These are phyloP conservation scores for Thermomucor indicae-seudaticae DNA, from an alignment of 371 early-diverging fungal species.

Conservation along the genomic window DNA sequence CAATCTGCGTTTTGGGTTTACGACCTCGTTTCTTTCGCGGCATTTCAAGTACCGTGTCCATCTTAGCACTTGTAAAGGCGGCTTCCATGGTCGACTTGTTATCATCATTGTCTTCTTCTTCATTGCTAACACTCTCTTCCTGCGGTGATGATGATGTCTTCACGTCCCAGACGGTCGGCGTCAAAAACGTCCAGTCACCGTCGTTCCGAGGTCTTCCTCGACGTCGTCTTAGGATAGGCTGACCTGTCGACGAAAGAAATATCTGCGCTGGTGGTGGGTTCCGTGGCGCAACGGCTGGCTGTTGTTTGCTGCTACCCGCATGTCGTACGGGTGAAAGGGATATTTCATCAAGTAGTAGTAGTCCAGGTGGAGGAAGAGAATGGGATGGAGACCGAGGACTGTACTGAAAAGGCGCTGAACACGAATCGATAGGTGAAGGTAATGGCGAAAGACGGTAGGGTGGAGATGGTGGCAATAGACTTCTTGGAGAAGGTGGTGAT, in stretches of 20 bases:
- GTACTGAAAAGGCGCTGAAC: slow-evolving; percentile 2
- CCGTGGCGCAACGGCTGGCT: not conserved
- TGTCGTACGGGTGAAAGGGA: no score
- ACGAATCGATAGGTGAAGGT: slow-evolving; percentile 4
- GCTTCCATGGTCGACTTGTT: no score
- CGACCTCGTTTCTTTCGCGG: slow-evolving; percentile 45
- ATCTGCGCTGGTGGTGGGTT: slow-evolving; percentile 25
- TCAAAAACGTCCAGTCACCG: slow-evolving; percentile 34
- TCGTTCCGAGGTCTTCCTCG: slow-evolving; percentile 39
- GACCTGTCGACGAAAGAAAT: slow-evolving; percentile 22
- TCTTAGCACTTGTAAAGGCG: slow-evolving; percentile 36
- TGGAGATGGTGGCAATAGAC: no score
- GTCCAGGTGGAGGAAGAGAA: slow-evolving; percentile 2
- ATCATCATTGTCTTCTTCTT: not conserved
- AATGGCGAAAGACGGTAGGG: slow-evolving; percentile 1
- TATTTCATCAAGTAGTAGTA: slow-evolving; percentile 3
- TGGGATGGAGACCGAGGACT: slow-evolving; percentile 11
- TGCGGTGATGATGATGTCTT: slow-evolving; percentile 12
- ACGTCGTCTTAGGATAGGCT: slow-evolving; percentile 40
- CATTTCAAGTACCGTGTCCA: slow-evolving; percentile 36
- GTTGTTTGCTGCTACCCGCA: slow-evolving; percentile 8
- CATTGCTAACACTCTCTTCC: not conserved
- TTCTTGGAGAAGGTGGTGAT: slow-evolving; percentile 16
- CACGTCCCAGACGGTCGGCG: slow-evolving; percentile 46
- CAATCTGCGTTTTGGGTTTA: slow-evolving; percentile 45